phyloP scores from a whole-genome alignment of 345 rosid genomes.

The Eucalyptus cloeziana region DNA sequence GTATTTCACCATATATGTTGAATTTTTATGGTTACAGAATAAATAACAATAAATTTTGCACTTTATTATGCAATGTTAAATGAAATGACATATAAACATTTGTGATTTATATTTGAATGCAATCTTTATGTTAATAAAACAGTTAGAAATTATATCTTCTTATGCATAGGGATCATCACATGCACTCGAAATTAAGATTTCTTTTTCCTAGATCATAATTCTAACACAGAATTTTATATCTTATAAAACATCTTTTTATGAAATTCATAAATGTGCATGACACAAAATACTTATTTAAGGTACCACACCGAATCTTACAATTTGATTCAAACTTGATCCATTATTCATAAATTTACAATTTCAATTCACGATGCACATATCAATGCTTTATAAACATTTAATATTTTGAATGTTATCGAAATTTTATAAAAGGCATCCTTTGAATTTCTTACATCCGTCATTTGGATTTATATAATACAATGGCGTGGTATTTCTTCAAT shows the following conservation, averaged over 20 bases:
- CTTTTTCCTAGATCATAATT: background rate
- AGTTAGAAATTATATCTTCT: background rate
- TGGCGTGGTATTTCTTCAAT: background rate
- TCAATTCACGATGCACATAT: accelerated
- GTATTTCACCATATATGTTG: background rate
- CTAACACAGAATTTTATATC: background rate
- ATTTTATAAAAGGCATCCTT: background rate
- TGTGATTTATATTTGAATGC: background rate
- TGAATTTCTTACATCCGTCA: background rate
- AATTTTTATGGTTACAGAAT: background rate
- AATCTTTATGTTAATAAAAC: background rate
- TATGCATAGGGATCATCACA: background rate
- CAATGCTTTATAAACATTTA: background rate
- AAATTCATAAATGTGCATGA: background rate
- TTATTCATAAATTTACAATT: accelerated
- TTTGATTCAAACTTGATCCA: background rate
- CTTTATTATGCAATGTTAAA: background rate
- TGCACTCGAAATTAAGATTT: background rate
- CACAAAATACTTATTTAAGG: background rate
- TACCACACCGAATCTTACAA: background rate
- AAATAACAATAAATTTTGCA: background rate
- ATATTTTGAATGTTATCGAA: background rate
- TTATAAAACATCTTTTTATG: background rate
- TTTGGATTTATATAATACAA: background rate
- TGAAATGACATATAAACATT: background rate